These are phyloP conservation scores for Onygenales sp. DNA, from an alignment of 2,329 filamentous ascomycete genomes.

Conservation along the genomic window DNA sequence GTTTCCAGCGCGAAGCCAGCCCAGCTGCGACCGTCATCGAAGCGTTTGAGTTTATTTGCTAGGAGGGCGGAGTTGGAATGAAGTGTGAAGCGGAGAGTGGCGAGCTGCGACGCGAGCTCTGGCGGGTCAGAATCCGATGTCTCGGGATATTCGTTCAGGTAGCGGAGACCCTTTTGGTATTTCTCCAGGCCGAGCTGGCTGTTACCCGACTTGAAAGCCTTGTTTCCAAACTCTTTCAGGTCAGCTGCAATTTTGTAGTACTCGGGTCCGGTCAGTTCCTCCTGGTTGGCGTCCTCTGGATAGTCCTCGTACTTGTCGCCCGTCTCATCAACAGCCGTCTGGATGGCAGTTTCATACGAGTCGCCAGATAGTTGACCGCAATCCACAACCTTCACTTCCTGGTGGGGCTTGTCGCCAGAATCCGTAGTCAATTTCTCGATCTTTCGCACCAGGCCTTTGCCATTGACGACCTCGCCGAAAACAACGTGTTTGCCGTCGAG, in stretches of 20 bases:
- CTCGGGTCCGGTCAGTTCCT: conserved; percentile 54
- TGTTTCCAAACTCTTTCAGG: conserved; percentile 87
- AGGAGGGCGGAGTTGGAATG: conserved; percentile 84
- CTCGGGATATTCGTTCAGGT: conserved; percentile 76
- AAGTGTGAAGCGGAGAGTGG: conserved; percentile 69
- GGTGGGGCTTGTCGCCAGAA: conserved; percentile 64
- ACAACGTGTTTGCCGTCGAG: conserved; percentile 96
- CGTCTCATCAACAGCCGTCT: conserved; percentile 64
- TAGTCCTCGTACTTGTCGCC: conserved; percentile 94
- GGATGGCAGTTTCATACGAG: conserved; percentile 56
- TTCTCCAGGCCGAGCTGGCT: conserved; percentile 66
- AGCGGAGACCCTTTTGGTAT: conserved; percentile 88
- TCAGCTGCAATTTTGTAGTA: conserved; percentile 71
- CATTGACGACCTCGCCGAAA: conserved; percentile 86
- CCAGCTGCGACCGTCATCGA: conserved; percentile 58
- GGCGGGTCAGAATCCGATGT: conserved; percentile 58
- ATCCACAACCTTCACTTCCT: conserved; percentile 66
- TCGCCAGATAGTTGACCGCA: conserved; percentile 76
- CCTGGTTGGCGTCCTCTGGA: conserved; percentile 66
- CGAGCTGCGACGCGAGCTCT: conserved; percentile 57
- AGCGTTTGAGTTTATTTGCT: conserved; percentile 68
- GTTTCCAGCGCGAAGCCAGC: conserved; percentile 63
- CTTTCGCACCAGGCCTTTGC: conserved; percentile 82
- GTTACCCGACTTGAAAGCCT: conserved; percentile 76
- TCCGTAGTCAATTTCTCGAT: conserved; percentile 76